Conservation (phyloP, 2,329 filamentous ascomycete species). For the Trichoderma sp. region DNA sequence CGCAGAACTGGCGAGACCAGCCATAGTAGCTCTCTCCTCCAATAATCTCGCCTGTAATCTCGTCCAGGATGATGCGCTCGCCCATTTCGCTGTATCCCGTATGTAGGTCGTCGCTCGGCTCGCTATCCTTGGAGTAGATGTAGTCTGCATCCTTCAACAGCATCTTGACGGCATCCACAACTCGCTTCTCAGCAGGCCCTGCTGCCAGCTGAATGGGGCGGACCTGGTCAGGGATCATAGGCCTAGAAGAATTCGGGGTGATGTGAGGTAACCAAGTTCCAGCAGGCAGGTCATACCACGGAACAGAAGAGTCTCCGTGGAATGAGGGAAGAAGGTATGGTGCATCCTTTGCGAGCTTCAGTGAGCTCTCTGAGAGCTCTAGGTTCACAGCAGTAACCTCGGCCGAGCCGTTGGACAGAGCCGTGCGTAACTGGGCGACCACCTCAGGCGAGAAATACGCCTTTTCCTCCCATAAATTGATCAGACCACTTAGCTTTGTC, state of each 20-base stretch:
- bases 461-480: conserved; percentile 68
- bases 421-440: conserved; percentile 57
- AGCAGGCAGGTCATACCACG: conserved; percentile 80
- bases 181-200: conserved; percentile 63
- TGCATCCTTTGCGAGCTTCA: conserved; percentile 50
- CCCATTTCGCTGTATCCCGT: conserved; percentile 74
- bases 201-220: conserved; percentile 67
- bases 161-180: conserved; percentile 65
- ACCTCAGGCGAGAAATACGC: conserved; percentile 56
- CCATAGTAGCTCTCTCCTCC: conserved; percentile 79
- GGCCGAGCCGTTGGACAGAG: conserved; percentile 44
- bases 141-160: conserved; percentile 67
- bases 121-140: conserved; percentile 58
- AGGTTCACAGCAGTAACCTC: conserved; percentile 23
- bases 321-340: conserved; percentile 70
- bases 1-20: conserved; percentile 77
- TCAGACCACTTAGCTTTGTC: conserved; percentile 59
- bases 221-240: conserved; percentile 69
- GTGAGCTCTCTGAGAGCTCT: conserved; percentile 25
- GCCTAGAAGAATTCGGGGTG: conserved; percentile 68
- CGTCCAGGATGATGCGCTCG: conserved; percentile 62
- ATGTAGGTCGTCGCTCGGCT: conserved; percentile 45
- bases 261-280: conserved; percentile 78
- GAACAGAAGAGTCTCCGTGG: conserved; percentile 70
- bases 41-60: conserved; percentile 61